phyloP scores from a whole-genome alignment of 192 early-diverging fungal genomes.

The Rhizoclosmatium globosum region DNA sequence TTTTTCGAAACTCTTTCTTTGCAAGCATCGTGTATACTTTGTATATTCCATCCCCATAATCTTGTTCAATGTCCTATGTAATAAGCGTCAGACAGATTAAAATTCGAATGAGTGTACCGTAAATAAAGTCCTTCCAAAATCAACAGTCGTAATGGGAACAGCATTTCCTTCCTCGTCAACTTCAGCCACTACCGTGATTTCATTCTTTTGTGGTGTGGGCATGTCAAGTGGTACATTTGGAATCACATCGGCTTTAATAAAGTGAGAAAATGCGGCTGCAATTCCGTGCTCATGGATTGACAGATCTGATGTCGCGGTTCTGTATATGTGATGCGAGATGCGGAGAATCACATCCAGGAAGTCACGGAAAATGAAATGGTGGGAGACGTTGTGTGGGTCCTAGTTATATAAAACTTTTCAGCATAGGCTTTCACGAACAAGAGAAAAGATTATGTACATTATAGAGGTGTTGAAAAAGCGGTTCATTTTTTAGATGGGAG shows the following conservation, averaged over 20 bases:
- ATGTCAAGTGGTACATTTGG: neutral
- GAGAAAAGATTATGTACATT: constrained; percentile 36
- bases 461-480: constrained; percentile 32
- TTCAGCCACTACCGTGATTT: neutral
- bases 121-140: neutral
- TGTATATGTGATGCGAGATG: constrained; percentile 46
- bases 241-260: constrained; percentile 53
- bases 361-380: constrained; percentile 56
- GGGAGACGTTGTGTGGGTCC: constrained; percentile 51
- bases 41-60: constrained; percentile 39
- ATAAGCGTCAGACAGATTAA: neutral
- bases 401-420: constrained; percentile 16
- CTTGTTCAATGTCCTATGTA: constrained; percentile 37
- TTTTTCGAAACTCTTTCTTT: constrained; percentile 34
- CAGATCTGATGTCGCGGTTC: constrained; percentile 23
- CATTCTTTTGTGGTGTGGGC: constrained; percentile 2
- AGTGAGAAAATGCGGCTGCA: constrained; percentile 42
- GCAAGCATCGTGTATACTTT: constrained; percentile 41
- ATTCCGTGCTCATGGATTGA: constrained; percentile 47
- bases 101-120: neutral
- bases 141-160: constrained; percentile 1
- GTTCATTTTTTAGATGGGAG: constrained; percentile 41
- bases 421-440: neutral
- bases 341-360: constrained; percentile 53
- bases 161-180: constrained; percentile 22